Percentiles rank a stretch among this genome's conserved stretches.
These are phyloP conservation scores for Colletotrichum sp. DNA, from an alignment of 2,329 filamentous ascomycete species.

Conservation along the genomic window DNA sequence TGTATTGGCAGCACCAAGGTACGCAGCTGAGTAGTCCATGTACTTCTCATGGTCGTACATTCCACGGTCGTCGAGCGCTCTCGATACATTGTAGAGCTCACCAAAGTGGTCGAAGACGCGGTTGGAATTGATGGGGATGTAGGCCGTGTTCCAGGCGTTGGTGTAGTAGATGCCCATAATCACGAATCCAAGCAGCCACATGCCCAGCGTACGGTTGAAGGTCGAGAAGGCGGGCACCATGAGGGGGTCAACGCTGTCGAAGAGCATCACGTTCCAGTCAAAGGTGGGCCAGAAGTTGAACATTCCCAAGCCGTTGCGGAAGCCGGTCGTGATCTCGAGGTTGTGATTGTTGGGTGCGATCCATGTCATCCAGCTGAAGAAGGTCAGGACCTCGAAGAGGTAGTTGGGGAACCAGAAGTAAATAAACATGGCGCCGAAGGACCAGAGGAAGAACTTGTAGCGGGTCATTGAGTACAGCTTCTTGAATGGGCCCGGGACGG, in stretches of 20 bases:
- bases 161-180: slow-evolving; percentile 35
- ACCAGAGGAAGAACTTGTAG: slow-evolving; percentile 50
- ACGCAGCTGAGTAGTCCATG: slow-evolving; percentile 27
- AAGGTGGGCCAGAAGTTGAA: slow-evolving; percentile 49
- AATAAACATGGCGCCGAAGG: slow-evolving; percentile 52
- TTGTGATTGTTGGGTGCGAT: slow-evolving; percentile 48
- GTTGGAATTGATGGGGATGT: slow-evolving; percentile 47
- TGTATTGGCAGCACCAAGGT: slow-evolving; percentile 27
- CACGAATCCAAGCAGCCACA: slow-evolving; percentile 30
- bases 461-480: slow-evolving; percentile 45
- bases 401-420: slow-evolving; percentile 61
- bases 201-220: slow-evolving; percentile 37
- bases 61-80: slow-evolving; percentile 34
- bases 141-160: slow-evolving; percentile 38
- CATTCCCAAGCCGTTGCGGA: slow-evolving; percentile 42
- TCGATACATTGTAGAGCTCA: slow-evolving; percentile 40
- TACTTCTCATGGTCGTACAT: slow-evolving; percentile 43
- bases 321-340: slow-evolving; percentile 40
- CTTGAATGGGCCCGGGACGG: slow-evolving; percentile 46
- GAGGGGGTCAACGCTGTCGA: slow-evolving; percentile 22
- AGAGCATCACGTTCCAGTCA: slow-evolving; percentile 48
- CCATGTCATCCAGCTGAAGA: slow-evolving; percentile 60
- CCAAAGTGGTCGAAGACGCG: slow-evolving; percentile 43
- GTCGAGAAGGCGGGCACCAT: slow-evolving; percentile 40
- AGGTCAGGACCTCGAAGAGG: slow-evolving; percentile 50